phyloP scores from a whole-genome alignment of 1,139 yeast genomes.

The Kazachstania sp. region DNA sequence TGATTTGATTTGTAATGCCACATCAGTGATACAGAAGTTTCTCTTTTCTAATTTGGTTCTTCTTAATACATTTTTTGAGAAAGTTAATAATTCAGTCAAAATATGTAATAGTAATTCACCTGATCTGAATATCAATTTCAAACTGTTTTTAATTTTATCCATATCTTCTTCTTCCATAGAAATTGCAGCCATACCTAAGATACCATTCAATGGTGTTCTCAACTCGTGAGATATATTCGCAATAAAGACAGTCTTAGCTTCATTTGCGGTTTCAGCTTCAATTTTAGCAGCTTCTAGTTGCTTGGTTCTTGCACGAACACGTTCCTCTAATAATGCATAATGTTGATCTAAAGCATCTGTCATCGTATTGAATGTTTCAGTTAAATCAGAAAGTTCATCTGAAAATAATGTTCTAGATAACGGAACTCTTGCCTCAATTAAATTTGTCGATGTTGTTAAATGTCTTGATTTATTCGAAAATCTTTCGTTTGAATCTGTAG shows the following conservation, averaged over 20 bases:
- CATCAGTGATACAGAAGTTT: constrained; percentile 62
- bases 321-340: constrained; percentile 74
- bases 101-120: constrained; percentile 84
- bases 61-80: constrained; percentile 82
- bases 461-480: constrained; percentile 16
- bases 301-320: constrained; percentile 80
- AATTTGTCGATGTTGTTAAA: constrained; percentile 34
- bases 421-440: constrained; percentile 41
- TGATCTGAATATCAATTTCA: constrained; percentile 73
- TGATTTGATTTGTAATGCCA: constrained; percentile 76
- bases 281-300: constrained; percentile 83
- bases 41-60: constrained; percentile 76
- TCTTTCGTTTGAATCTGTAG: constrained; percentile 5
- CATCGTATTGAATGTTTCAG: constrained; percentile 87
- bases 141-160: constrained; percentile 53
- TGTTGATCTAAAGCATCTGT: constrained; percentile 79
- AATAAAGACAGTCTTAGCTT: constrained; percentile 87
- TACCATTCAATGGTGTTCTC: constrained; percentile 92
- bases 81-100: constrained; percentile 78
- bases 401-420: constrained; percentile 52
- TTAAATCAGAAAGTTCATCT: constrained; percentile 81
- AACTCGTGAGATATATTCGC: constrained; percentile 95
- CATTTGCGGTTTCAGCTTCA: constrained; percentile 86
- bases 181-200: constrained; percentile 90
- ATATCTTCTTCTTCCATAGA: constrained; percentile 78